Conservation (phyloP, 2,329 filamentous ascomycete genomes). For the Fusarium buharicum region DNA sequence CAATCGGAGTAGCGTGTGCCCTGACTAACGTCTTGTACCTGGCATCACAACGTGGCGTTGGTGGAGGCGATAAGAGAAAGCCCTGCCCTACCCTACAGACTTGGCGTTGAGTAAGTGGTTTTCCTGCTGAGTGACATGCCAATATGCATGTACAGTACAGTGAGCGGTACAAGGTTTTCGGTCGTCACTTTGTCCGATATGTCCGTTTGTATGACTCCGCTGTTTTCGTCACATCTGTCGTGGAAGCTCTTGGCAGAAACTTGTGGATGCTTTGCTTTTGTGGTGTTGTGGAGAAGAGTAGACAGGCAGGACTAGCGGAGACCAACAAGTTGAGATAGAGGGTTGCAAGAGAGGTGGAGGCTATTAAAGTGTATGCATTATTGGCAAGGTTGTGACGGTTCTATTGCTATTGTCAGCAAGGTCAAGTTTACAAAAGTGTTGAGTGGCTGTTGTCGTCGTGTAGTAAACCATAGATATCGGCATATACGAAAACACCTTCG, state of each 20-base stretch:
- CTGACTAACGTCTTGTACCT: conserved; percentile 32
- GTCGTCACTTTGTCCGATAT: background rate
- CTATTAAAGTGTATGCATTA: conserved; percentile 32
- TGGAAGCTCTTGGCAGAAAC: conserved; percentile 1
- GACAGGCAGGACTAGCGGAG: background rate
- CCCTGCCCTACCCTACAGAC: conserved; percentile 27
- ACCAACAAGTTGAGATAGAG: background rate
- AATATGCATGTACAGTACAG: background rate
- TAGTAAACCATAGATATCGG: background rate
- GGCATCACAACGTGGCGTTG: conserved; percentile 39
- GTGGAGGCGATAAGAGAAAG: conserved; percentile 20
- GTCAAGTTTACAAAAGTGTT: background rate
- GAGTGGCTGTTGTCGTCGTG: background rate
- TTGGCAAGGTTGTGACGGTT: background rate
- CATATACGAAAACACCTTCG: background rate
- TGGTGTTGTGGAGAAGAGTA: conserved; percentile 10
- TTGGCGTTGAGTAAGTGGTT: background rate
- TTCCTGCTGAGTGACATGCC: conserved; percentile 15
- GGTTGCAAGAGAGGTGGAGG: conserved; percentile 13
- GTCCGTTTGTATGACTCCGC: background rate
- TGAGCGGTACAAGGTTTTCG: background rate
- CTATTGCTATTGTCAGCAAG: background rate
- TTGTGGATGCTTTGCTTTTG: background rate
- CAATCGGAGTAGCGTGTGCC: conserved; percentile 28
- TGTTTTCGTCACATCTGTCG: conserved; percentile 8